Evolutionary conservation across 331 rosid species (phyloP).

Genomic region (Ulmus americana): DNA sequence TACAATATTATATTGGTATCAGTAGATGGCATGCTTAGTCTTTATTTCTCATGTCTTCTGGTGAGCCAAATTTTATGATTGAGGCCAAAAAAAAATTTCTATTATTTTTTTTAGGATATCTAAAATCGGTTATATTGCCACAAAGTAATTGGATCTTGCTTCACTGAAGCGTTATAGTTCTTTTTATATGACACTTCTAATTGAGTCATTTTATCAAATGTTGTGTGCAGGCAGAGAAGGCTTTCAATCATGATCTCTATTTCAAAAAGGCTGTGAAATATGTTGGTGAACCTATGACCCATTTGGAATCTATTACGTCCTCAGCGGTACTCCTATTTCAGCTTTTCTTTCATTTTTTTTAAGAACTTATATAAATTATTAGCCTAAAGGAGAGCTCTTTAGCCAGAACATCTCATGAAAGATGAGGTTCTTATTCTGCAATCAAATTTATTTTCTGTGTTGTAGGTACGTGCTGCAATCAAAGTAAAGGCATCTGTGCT

Average conservation of each 20-base stretch:
- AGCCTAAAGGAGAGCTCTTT: conserved; percentile 8
- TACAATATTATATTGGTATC: neutral
- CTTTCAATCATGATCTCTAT: conserved; percentile 60
- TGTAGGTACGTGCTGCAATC: conserved; percentile 36
- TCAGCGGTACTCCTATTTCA: conserved; percentile 33
- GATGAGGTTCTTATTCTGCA: neutral
- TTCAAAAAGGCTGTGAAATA: conserved; percentile 40
- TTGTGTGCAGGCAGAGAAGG: conserved; percentile 75
- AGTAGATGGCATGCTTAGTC: neutral
- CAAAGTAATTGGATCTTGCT: neutral
- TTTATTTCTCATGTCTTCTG: neutral
- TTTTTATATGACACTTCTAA: neutral
- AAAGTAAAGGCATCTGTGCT: conserved; percentile 55
- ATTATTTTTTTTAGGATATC: neutral
- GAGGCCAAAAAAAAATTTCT: neutral
- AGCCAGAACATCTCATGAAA: neutral
- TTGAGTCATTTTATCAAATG: conserved; percentile 17
- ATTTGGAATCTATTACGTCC: conserved; percentile 44
- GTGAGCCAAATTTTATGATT: neutral
- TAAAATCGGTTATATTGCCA: neutral
- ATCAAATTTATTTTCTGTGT: neutral
- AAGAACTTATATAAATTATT: conserved; percentile 7
- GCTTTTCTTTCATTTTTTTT: neutral
- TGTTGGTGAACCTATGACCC: conserved; percentile 46
- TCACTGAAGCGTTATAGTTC: neutral